Conservation (phyloP, 2,329 filamentous ascomycete species). For the Akanthomyces muscarius region DNA sequence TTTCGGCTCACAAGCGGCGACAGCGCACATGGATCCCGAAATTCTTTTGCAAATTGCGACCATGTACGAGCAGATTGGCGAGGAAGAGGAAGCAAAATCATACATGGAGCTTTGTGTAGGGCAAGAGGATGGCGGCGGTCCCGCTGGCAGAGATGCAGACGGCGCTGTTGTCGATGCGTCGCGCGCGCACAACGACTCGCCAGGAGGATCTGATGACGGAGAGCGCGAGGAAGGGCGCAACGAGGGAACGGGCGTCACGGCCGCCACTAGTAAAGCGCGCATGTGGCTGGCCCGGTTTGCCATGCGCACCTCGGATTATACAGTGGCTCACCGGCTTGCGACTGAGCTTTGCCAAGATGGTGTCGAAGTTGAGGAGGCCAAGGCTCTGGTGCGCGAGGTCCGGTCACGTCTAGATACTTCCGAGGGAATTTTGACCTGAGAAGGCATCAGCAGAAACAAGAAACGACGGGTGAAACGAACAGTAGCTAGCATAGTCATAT, state of each 20-base stretch:
- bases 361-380: conserved; percentile 94
- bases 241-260: conserved; percentile 77
- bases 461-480: not conserved
- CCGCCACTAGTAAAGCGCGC: conserved; percentile 84
- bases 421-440: conserved; percentile 26
- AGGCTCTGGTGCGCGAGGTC: conserved; percentile 84
- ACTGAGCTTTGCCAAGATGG: conserved; percentile 94
- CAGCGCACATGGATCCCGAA: conserved; percentile 75
- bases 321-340: conserved; percentile 72
- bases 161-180: conserved; percentile 44
- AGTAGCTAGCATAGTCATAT: not conserved
- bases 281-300: conserved; percentile 89
- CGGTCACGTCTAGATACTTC: conserved; percentile 66
- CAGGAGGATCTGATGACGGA: conserved; percentile 33
- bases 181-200: conserved; percentile 53
- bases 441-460: not conserved
- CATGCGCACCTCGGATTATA: conserved; percentile 70
- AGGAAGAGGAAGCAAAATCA: conserved; percentile 74
- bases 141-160: conserved; percentile 36
- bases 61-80: conserved; percentile 78
- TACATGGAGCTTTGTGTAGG: conserved; percentile 97
- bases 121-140: conserved; percentile 73
- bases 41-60: conserved; percentile 84
- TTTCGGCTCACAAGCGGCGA: conserved; percentile 46
- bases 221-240: conserved; percentile 32